Conservation (phyloP, 2,329 filamentous ascomycete species). For the Metarhizium humberi region DNA sequence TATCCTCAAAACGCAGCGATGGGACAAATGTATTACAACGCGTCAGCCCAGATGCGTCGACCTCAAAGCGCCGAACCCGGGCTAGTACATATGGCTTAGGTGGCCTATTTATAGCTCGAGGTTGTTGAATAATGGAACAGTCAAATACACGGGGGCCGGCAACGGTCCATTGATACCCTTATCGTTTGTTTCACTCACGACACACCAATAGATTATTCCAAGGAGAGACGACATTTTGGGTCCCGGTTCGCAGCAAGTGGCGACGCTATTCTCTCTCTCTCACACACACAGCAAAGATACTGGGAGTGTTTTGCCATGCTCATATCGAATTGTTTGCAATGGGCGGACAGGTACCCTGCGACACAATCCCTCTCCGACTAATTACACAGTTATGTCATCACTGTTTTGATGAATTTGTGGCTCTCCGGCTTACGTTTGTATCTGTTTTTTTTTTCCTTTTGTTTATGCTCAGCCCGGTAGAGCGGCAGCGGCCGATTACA, state of each 20-base stretch:
- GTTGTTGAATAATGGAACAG: background rate
- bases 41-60: slow-evolving; percentile 54
- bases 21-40: slow-evolving; percentile 65
- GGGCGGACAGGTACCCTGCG: background rate
- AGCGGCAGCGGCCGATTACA: background rate
- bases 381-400: background rate
- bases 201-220: background rate
- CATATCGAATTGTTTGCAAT: background rate
- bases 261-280: background rate
- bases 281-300: background rate
- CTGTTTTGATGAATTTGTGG: background rate
- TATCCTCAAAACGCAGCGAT: slow-evolving; percentile 51
- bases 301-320: background rate
- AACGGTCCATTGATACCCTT: slow-evolving; percentile 14
- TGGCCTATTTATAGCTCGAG: slow-evolving; percentile 8
- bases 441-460: background rate
- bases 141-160: background rate
- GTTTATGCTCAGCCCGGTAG: background rate
- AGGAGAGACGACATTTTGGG: background rate
- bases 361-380: background rate
- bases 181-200: slow-evolving; percentile 4
- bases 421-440: background rate
- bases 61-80: slow-evolving; percentile 66
- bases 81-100: slow-evolving; percentile 31
- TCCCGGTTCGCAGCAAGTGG: background rate